Base-by-base conservation (phyloP, 208 protist species). In the Kentomonas sorsogonicus region DNA sequence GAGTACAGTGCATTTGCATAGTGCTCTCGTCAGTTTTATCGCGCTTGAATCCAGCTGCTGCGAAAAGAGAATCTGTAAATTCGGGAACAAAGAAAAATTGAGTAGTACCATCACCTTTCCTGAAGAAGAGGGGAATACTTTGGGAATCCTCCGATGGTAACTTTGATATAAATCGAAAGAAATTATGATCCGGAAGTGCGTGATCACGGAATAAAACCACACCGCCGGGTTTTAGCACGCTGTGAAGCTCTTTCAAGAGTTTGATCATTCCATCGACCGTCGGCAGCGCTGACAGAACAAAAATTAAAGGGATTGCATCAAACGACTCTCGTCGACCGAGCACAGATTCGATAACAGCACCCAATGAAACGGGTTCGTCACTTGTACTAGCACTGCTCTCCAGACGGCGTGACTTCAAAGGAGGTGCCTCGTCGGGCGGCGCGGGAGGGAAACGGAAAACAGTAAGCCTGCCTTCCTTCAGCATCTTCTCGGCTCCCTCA, bases 251-350 rank as follows among this genome's bases (percentile, higher is more conserved):
- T 20, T 57, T 60, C 20, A 94, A 20, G 1, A 78, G 71, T 15
- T 59, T 48, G 0, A 81, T 1, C 87, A 94, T 94, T 11, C 57
- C 57, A n/a, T 74, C 44, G 0, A 84, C 48, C 10, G 65, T 64
- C 3, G 78, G 79, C 0, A 94, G 34, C 0, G 87, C 85, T 30
- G 73, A 88, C 23, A 94, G 67, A 15, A 94, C 87, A 80, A 94
- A 94, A 10, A 94, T 61, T 22, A 94, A 68, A 13, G 91, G 53
- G 0, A 89, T 55, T 0, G 59, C 72, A 44, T 91, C 78, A 20
- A 73, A 84, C 34, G 54, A 63, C 11, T 62, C n/a, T n/a, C n/a
- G n/a, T 36, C 16, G 25, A 27, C 9, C 1, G 13, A 38, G 16
- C 26, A 55, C 11, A 38, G 5, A 55, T 33, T 55, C 1, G 13